Base-by-base conservation (phyloP, 305 asterid species). In the Fraxinus sp. region DNA sequence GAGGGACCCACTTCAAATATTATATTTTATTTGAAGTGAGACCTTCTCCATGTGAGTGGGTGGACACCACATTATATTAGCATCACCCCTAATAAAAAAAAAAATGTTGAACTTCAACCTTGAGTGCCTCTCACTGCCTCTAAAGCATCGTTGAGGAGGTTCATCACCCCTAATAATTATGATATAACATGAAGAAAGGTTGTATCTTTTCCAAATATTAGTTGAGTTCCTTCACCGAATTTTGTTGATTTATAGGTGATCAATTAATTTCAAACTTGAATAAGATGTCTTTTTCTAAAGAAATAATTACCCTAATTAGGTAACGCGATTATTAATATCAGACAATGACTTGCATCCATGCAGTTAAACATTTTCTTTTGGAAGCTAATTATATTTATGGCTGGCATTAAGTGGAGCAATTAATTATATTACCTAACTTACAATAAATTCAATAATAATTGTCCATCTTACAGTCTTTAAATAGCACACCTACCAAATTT, bases 371-470 rank as follows among this genome's bases (percentile, higher is more conserved):
- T 26, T 26, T 26, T 55, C 55, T 33, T 64, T 77, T 72, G 71
- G 46, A 81, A 77, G 75, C 75, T 84, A 88, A 88, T 26, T 26
- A 26, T 26, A 26, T 26, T 87, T 83, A 71, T 14, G 18, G 18
- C 18, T 82, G 35, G 84, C 89, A 86, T 86, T 89, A 84, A 89
- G 83, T 86, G 28, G 68, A 66, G 74, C 83, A 75, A 86, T 88
- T 85, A 79, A 89, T 85, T 86, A 80, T 84, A 43, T 26, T 52
- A 88, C 91, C 92, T 88, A 89, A 89, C 92, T 75, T 80, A 39
- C 81, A 83, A 9, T 89, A 77, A 87, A 86, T 89, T 86, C 85
- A 79, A 77, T 77, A 79, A 77, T 80, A 64, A 62, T 72, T 30
- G 5, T 78, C 10, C 41, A 4, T 66, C 5, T 35, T 80, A 41